A percentile compares a stretch with the other conserved stretches of the same genome.
Evolutionary conservation across 2,329 filamentous ascomycete genomes (phyloP).

Genomic region (Aspergillus brasiliensis): DNA sequence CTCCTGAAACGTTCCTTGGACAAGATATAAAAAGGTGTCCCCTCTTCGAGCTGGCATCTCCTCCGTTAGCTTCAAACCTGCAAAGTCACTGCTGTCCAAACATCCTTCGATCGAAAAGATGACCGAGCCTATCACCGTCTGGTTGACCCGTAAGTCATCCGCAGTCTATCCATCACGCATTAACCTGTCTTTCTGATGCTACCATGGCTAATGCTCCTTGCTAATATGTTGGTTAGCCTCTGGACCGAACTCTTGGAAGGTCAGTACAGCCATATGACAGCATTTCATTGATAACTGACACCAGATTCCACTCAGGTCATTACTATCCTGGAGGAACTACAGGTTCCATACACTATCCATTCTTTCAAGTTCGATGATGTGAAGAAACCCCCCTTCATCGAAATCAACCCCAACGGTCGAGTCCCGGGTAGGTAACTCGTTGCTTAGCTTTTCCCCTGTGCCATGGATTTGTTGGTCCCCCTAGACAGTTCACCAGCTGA

Average conservation of each 20-base stretch:
- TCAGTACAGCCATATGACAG: not conserved
- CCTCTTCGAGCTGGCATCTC: not conserved
- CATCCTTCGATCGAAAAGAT: not conserved
- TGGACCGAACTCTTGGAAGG: not conserved
- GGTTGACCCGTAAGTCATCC: not conserved
- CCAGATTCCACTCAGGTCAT: conserved; percentile 29
- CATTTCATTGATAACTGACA: not conserved
- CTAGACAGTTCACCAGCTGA: not conserved
- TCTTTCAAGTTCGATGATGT: conserved; percentile 4
- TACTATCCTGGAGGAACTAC: not conserved
- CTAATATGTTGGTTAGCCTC: not conserved
- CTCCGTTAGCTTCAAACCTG: not conserved
- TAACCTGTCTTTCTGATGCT: too few relatives aligned
- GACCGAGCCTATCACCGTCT: not conserved
- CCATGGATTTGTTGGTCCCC: not conserved
- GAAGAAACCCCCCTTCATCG: conserved; percentile 1
- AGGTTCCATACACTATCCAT: not conserved
- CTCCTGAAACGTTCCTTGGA: not conserved
- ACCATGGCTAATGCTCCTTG: not conserved
- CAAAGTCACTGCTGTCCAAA: not conserved
- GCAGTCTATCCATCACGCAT: not conserved
- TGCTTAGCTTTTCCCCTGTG: too few relatives aligned
- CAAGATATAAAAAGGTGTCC: not conserved
- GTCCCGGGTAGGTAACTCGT: not conserved
- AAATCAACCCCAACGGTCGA: conserved; percentile 1